Conservation (phyloP, 2,329 filamentous ascomycete species). For the Calycina marina region DNA sequence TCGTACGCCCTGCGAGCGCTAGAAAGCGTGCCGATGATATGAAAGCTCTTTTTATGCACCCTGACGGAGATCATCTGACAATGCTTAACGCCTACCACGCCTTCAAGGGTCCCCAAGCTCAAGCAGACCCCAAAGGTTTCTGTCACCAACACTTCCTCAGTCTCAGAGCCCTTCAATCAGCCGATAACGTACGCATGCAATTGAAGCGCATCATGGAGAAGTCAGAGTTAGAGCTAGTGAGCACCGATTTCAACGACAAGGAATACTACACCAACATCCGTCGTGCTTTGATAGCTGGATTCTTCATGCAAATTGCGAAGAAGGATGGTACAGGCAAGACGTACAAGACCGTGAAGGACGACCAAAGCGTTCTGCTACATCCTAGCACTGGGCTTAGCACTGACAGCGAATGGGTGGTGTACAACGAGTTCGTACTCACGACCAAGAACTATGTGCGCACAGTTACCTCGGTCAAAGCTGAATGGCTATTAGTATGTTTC, state of each 20-base stretch:
- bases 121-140: conserved; percentile 73
- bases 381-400: conserved; percentile 80
- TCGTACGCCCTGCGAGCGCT: conserved; percentile 71
- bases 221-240: conserved; percentile 69
- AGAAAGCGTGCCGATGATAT: conserved; percentile 93
- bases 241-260: conserved; percentile 84
- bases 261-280: conserved; percentile 98
- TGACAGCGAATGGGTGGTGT: conserved; percentile 92
- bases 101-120: conserved; percentile 63
- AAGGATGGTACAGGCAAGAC: conserved; percentile 77
- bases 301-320: conserved; percentile 99
- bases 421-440: conserved; percentile 96
- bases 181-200: conserved; percentile 86
- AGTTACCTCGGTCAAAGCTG: conserved; percentile 78
- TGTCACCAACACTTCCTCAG: conserved; percentile 95
- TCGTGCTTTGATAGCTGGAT: conserved; percentile 78
- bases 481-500: conserved; percentile 76
- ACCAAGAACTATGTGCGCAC: conserved; percentile 97
- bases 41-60: conserved; percentile 86
- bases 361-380: conserved; percentile 85
- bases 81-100: conserved; percentile 97
- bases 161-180: conserved; percentile 73
- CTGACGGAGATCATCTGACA: conserved; percentile 88
- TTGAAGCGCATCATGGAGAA: conserved; percentile 96
- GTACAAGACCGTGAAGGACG: conserved; percentile 92